Conservation (phyloP, 2,329 filamentous ascomycete genomes). For the Fonsecaea multimorphosa region DNA sequence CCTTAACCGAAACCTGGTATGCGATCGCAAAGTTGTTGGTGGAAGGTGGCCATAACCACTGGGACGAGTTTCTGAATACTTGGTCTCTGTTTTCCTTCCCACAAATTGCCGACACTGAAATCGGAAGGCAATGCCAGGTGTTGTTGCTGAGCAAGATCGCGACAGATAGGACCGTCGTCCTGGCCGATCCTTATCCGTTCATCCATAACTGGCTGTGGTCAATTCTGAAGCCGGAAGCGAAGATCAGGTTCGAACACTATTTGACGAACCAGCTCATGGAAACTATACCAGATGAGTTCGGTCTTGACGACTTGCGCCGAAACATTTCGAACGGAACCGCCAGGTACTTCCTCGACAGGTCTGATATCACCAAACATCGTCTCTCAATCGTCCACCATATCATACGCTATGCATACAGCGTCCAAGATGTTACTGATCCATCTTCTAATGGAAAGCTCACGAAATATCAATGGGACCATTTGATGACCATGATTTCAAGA, state of each 20-base stretch:
- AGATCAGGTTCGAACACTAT: conserved; percentile 30
- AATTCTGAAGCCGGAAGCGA: conserved; percentile 19
- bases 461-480: conserved; percentile 16
- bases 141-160: conserved; percentile 32
- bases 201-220: conserved; percentile 25
- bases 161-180: conserved; percentile 13
- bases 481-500: conserved; percentile 27
- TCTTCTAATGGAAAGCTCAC: conserved; percentile 9
- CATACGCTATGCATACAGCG: conserved; percentile 25
- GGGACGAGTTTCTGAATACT: conserved; percentile 30
- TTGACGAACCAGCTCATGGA: conserved; percentile 29
- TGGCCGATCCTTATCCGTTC: conserved; percentile 22
- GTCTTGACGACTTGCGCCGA: conserved; percentile 19
- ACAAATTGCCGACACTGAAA: conserved; percentile 16
- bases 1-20: conserved; percentile 33
- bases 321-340: conserved; percentile 10
- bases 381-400: conserved; percentile 30
- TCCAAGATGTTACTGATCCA: conserved; percentile 12
- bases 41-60: conserved; percentile 11
- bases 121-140: conserved; percentile 27
- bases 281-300: conserved; percentile 22
- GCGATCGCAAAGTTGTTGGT: conserved; percentile 25
- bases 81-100: conserved; percentile 23
- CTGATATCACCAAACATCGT: conserved; percentile 28
- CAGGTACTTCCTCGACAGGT: conserved; percentile 9